Conservation (phyloP, 179 eudicot species). For the Amaranthus tricolor region DNA sequence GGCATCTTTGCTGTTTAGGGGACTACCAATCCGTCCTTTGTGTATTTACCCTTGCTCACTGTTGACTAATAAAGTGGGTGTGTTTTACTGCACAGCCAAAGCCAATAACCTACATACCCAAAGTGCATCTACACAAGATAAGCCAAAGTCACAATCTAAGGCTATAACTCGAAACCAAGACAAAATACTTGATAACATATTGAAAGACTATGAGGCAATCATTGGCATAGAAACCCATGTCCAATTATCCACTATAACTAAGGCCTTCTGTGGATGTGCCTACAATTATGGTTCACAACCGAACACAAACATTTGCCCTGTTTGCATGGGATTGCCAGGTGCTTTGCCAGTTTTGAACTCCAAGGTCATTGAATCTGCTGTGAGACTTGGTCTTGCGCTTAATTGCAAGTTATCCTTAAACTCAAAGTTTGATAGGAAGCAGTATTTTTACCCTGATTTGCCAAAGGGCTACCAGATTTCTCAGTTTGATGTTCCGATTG, state of each 20-base stretch:
- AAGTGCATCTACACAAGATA: slow-evolving; percentile 43
- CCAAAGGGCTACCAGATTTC: slow-evolving; percentile 98
- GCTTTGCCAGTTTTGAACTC: slow-evolving; percentile 92
- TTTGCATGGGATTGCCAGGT: slow-evolving; percentile 96
- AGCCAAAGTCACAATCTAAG: slow-evolving; percentile 41
- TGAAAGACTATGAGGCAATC: slow-evolving; percentile 68
- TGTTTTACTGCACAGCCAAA: slow-evolving; percentile 37
- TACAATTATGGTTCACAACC: slow-evolving; percentile 80
- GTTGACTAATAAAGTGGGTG: slow-evolving; percentile 40
- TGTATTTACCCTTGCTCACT: slow-evolving; percentile 48
- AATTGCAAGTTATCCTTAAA: slow-evolving; percentile 65
- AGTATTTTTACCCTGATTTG: slow-evolving; percentile 92
- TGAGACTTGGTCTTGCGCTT: slow-evolving; percentile 86
- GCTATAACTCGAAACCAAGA: slow-evolving; percentile 37
- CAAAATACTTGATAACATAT: slow-evolving; percentile 37
- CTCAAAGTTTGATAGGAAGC: slow-evolving; percentile 95
- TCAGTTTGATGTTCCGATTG: slow-evolving; percentile 93
- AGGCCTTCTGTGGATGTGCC: slow-evolving; percentile 91
- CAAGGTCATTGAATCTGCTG: slow-evolving; percentile 75
- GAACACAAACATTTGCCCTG: slow-evolving; percentile 74
- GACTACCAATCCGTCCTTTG: slow-evolving; percentile 53
- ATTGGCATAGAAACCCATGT: slow-evolving; percentile 96
- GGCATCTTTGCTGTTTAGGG: slow-evolving; percentile 71
- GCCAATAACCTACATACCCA: slow-evolving; percentile 47
- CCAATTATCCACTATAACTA: slow-evolving; percentile 73